Percentiles rank a stretch among this genome's conserved stretches.
phyloP scores from a whole-genome alignment of 768 basidiomycete genomes.

The Pleurotus eryngii region DNA sequence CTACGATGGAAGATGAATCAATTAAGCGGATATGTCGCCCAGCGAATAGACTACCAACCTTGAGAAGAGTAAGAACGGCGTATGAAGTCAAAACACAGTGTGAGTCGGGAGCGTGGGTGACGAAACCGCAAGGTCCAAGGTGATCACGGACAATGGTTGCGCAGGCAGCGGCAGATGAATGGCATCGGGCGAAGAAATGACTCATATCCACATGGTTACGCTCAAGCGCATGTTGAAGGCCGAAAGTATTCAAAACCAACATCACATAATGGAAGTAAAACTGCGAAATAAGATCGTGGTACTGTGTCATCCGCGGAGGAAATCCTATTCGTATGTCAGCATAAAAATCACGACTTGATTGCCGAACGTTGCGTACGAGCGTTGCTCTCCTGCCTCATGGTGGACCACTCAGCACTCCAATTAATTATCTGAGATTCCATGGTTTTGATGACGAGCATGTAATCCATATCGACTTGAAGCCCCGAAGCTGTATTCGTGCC shows the following conservation, averaged over 20 bases:
- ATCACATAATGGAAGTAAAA: constrained; percentile 86
- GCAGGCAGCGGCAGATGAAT: constrained; percentile 67
- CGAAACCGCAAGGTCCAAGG: constrained; percentile 69
- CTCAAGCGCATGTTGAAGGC: constrained; percentile 94
- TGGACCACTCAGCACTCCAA: constrained; percentile 57
- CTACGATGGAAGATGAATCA: constrained; percentile 32
- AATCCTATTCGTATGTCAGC: constrained; percentile 19
- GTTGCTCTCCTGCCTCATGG: constrained; percentile 11
- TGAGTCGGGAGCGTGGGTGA: constrained; percentile 86
- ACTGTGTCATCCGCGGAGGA: constrained; percentile 27
- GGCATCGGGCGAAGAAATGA: constrained; percentile 81
- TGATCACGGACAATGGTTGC: constrained; percentile 74
- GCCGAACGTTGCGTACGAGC: no score
- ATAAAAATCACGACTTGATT: not conserved
- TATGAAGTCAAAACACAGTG: constrained; percentile 92
- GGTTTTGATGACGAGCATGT: constrained; percentile 76
- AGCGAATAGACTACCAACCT: constrained; percentile 46
- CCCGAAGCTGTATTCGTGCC: constrained; percentile 78
- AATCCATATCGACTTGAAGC: constrained; percentile 80
- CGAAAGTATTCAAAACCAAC: constrained; percentile 93
- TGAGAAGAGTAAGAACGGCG: constrained; percentile 87
- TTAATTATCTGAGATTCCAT: constrained; percentile 75
- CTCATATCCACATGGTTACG: constrained; percentile 66
- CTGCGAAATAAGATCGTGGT: constrained; percentile 50
- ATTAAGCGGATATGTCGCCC: not conserved